A percentile compares a stretch with the other conserved stretches of the same genome.
These are phyloP conservation scores for Corylus heterophylla DNA, from an alignment of 306 rosid species.

Conservation along the genomic window DNA sequence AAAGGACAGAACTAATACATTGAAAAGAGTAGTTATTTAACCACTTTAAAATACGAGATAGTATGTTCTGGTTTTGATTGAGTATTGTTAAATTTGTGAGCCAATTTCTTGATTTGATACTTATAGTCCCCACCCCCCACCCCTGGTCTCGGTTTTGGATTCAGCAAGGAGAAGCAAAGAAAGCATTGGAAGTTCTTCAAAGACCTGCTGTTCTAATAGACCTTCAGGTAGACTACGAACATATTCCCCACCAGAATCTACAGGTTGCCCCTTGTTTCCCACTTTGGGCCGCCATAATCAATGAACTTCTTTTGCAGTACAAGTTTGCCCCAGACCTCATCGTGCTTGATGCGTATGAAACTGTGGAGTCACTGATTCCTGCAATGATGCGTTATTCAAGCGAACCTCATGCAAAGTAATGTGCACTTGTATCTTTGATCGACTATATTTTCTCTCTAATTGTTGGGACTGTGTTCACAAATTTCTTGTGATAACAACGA, in stretches of 20 bases:
- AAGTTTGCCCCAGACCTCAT: conserved; percentile 97
- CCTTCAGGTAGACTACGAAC: conserved; percentile 63
- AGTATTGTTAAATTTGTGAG: not conserved
- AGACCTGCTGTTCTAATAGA: conserved; percentile 77
- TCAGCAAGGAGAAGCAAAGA: conserved; percentile 98
- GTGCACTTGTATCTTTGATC: conserved; percentile 28
- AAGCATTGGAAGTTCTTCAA: conserved; percentile 89
- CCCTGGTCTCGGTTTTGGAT: conserved; percentile 14
- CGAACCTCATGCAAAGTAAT: conserved; percentile 97
- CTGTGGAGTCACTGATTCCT: conserved; percentile 95
- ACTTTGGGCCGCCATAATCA: conserved; percentile 10
- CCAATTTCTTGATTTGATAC: conserved; percentile 2
- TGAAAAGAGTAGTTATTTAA: not conserved
- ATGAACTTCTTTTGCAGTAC: conserved; percentile 55
- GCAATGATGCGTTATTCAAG: conserved; percentile 99
- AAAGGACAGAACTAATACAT: not conserved
- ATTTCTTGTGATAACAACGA: not conserved
- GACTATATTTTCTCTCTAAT: conserved; percentile 21
- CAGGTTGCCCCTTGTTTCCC: conserved; percentile 3
- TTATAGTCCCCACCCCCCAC: not conserved
- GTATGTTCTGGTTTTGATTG: not conserved
- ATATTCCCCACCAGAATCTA: conserved; percentile 22
- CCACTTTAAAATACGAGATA: not conserved
- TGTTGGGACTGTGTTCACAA: conserved; percentile 22
- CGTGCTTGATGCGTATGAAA: conserved; percentile 96